These are phyloP conservation scores for Straminergon stramineum DNA, from an alignment of 225 moss, liverwort and hornwort species.

Conservation along the genomic window DNA sequence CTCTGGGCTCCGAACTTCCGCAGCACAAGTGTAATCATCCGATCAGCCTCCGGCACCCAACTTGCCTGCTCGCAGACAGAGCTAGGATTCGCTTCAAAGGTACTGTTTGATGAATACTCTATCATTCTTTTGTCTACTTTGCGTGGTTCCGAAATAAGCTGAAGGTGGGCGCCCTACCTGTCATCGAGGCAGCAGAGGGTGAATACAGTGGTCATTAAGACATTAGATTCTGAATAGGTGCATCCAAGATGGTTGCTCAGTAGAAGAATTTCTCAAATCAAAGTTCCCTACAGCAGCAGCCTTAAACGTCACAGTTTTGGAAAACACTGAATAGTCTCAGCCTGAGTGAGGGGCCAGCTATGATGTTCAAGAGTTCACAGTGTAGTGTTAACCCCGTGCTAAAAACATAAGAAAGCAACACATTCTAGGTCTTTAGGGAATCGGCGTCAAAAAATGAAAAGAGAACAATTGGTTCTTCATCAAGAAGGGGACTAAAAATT, in stretches of 20 bases:
- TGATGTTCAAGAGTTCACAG: not conserved
- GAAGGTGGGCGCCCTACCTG: not conserved
- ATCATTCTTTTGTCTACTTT: not conserved
- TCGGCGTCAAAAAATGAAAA: not conserved
- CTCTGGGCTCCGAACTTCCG: not conserved
- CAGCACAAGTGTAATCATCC: too few relatives aligned
- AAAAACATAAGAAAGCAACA: not conserved
- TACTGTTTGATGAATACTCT: not conserved
- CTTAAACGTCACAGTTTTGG: not conserved
- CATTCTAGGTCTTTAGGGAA: not conserved
- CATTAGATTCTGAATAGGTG: not conserved
- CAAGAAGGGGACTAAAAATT: not conserved
- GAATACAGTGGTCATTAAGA: not conserved
- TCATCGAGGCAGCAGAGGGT: not conserved
- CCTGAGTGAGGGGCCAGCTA: not conserved
- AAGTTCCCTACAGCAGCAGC: not conserved
- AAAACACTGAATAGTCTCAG: not conserved
- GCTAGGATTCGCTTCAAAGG: not conserved
- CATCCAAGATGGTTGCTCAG: too few relatives aligned
- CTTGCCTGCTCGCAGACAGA: not conserved
- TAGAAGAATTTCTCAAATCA: not conserved
- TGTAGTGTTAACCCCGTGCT: not conserved
- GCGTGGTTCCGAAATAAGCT: too few relatives aligned
- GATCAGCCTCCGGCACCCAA: not conserved
- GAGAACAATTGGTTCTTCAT: not conserved